phyloP scores from a whole-genome alignment of 2,329 filamentous ascomycete genomes.

The Fusarium avenaceum region DNA sequence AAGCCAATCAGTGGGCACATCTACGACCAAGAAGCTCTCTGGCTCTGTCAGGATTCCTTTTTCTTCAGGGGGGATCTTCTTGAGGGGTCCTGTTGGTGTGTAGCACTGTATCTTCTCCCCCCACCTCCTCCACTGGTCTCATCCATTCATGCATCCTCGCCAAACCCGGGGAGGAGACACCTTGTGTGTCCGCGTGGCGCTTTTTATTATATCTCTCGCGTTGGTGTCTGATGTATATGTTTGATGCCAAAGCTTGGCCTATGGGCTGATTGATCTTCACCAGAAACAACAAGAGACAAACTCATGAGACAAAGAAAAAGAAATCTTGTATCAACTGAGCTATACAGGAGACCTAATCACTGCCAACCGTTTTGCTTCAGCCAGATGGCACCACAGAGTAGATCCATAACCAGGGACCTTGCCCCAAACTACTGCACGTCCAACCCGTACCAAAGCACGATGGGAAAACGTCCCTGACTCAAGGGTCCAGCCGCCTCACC shows the following conservation, averaged over 20 bases:
- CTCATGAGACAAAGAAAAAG: neutral
- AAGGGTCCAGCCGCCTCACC: slow-evolving; percentile 36
- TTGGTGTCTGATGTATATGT: neutral
- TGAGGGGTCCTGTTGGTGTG: slow-evolving; percentile 34
- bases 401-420: slow-evolving; percentile 23
- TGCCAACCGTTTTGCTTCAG: slow-evolving; percentile 29
- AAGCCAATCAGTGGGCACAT: slow-evolving; percentile 33
- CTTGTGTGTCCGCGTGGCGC: slow-evolving; percentile 43
- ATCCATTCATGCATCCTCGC: slow-evolving; percentile 29
- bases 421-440: slow-evolving; percentile 34
- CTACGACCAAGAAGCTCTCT: slow-evolving; percentile 4
- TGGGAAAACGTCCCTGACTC: slow-evolving; percentile 42
- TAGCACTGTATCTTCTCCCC: neutral
- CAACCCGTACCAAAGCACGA: slow-evolving; percentile 27
- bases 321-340: slow-evolving; percentile 13
- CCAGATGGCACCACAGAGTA: slow-evolving; percentile 25
- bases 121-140: slow-evolving; percentile 16
- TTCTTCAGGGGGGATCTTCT: slow-evolving; percentile 29
- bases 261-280: slow-evolving; percentile 2
- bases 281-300: neutral
- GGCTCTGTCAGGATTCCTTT: slow-evolving; percentile 8
- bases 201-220: slow-evolving; percentile 20
- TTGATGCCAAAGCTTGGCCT: neutral
- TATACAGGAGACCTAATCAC: slow-evolving; percentile 6
- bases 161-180: slow-evolving; percentile 28